These are phyloP conservation scores for Beta macrorhiza DNA, from an alignment of 179 eudicot species.

Conservation along the genomic window DNA sequence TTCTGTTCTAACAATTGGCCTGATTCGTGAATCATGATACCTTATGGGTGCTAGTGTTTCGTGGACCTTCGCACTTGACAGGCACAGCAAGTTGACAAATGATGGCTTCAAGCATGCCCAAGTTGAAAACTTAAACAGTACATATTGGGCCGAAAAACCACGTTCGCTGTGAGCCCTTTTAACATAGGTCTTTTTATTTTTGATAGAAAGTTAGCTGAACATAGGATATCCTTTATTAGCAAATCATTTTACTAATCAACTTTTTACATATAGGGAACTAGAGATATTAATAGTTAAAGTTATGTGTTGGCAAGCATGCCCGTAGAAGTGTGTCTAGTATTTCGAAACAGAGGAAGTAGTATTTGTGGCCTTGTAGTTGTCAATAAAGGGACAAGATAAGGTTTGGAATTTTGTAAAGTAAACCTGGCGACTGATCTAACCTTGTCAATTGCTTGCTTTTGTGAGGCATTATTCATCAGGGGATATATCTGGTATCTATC, in stretches of 20 bases:
- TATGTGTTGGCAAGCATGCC: no score
- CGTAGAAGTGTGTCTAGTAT: no score
- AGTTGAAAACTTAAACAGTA: not conserved
- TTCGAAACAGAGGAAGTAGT: no score
- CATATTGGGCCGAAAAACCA: slow-evolving; percentile 4
- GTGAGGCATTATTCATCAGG: not conserved
- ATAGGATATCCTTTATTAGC: not conserved
- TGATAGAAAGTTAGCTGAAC: not conserved
- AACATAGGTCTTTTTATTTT: not conserved
- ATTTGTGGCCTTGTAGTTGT: not conserved
- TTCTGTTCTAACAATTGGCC: not conserved
- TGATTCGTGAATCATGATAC: not conserved
- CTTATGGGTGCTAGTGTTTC: not conserved
- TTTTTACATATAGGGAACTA: no score
- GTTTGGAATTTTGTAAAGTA: not conserved
- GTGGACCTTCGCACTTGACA: slow-evolving; percentile 5
- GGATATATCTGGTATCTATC: not conserved
- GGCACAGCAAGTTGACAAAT: not conserved
- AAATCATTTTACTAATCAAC: not conserved
- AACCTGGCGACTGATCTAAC: not conserved
- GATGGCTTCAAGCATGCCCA: slow-evolving; percentile 6
- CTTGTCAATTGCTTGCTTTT: not conserved
- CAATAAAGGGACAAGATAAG: not conserved
- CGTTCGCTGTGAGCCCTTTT: not conserved
- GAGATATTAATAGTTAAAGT: no score